These are phyloP conservation scores for Metschnikowia kofuensis DNA, from an alignment of 805 yeast genomes.

Conservation along the genomic window DNA sequence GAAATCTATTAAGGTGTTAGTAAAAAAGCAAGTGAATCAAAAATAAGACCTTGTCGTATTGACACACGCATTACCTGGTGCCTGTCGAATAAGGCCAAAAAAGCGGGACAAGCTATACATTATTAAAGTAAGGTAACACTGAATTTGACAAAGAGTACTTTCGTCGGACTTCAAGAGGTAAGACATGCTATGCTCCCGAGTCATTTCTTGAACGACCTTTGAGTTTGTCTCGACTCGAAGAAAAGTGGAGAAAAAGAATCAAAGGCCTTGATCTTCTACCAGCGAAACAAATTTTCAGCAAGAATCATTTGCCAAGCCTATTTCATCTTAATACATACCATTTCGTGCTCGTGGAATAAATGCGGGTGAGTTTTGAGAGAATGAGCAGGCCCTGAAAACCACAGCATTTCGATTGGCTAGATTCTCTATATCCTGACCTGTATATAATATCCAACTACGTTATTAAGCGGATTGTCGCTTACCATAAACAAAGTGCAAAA, in stretches of 20 bases:
- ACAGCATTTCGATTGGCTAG: not conserved
- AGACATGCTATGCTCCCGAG: no score
- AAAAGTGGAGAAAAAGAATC: no score
- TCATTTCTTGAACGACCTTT: no score
- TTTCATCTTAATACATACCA: not conserved
- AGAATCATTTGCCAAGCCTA: not conserved
- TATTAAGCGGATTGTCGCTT: no score
- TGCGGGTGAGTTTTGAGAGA: not conserved
- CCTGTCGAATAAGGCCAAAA: not conserved
- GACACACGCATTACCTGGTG: not conserved
- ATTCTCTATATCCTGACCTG: not conserved
- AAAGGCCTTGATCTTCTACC: not conserved
- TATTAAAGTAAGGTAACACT: no score
- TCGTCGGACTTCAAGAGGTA: no score
- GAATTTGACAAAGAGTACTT: no score
- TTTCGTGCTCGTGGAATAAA: not conserved
- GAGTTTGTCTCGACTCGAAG: no score
- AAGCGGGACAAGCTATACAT: not conserved
- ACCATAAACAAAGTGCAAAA: no score
- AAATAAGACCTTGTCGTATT: no score
- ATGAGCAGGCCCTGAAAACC: not conserved
- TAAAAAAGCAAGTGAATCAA: slow-evolving; percentile 2
- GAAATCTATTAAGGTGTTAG: slow-evolving; percentile 24
- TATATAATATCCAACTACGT: no score
- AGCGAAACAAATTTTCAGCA: no score